Evolutionary conservation across 2,329 filamentous ascomycete species (phyloP), one percentile per base, ranked within the genome.

Genomic region (Aspergillus texensis): DNA sequence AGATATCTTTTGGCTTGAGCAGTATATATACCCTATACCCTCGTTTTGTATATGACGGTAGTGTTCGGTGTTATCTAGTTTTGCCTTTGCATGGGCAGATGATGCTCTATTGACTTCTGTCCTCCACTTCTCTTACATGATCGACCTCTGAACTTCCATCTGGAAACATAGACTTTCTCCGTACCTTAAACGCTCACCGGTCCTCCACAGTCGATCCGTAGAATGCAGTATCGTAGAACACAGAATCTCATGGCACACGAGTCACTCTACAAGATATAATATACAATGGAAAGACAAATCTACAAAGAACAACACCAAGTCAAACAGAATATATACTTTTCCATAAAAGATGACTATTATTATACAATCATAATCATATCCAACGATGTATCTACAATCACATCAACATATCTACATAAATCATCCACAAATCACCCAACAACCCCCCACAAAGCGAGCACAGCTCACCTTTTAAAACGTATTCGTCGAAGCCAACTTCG

Each of bases 401-500:
- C 48, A 52, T n/a, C 48, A 32, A 11, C 48, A 34, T 52, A 52
- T 52, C 48, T 52, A 52, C 48, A 52, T 52, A 19, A 52, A 32
- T 52, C 48, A 52, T 52, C 48, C 28, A 52, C 48, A 52, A 19
- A 6, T 28, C 26, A 28, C 26, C 21, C 4, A 19, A n/a, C 21
- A 24, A 24, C 21, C 8, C 26, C 48, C 12, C 8, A n/a, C 34
- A 41, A 4, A 41, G 39, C 6, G 39, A 41, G 39, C 39, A 8
- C 39, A 41, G 39, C 26, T 48, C 45, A 48, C 5, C 10, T 24
- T 21, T 45, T 21, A 28, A 28, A 28, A 28, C 0, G 59, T 57
- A 30, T 46, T 57, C 2, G 32, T 32, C 10, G 57, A 28, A 39
- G 76, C 76, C 53, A 78, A 62, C 64, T 66, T 72, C 0, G 73